Percentiles rank a stretch among this genome's conserved stretches.
Conservation (phyloP, 495 filamentous ascomycete genomes). For the Hyaloscypha variabilis region DNA sequence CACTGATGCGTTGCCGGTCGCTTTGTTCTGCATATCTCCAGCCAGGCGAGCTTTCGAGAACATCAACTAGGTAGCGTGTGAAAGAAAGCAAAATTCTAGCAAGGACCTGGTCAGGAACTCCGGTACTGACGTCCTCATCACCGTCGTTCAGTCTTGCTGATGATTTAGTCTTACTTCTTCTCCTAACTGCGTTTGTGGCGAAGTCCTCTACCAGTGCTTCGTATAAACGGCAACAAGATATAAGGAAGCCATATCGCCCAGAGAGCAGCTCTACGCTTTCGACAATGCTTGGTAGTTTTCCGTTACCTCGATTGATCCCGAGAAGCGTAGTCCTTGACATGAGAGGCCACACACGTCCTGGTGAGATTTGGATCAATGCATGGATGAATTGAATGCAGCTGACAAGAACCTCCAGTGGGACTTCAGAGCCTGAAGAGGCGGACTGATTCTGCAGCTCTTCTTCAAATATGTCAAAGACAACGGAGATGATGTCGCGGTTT, state of each 20-base stretch:
- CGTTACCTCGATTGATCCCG: constrained; percentile 69
- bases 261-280: constrained; percentile 73
- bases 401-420: constrained; percentile 61
- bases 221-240: constrained; percentile 71
- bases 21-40: constrained; percentile 78
- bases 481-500: constrained; percentile 75
- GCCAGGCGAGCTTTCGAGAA: constrained; percentile 76
- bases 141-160: constrained; percentile 50
- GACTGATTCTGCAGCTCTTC: constrained; percentile 52
- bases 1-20: constrained; percentile 59
- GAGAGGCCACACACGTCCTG: constrained; percentile 86
- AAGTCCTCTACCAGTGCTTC: constrained; percentile 76
- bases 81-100: constrained; percentile 72
- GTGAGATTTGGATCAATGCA: constrained; percentile 68
- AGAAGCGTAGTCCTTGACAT: constrained; percentile 78
- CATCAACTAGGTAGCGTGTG: constrained; percentile 71
- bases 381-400: constrained; percentile 80
- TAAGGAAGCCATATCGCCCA: constrained; percentile 76
- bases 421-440: constrained; percentile 48
- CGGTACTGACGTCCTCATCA: constrained; percentile 61
- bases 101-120: constrained; percentile 76
- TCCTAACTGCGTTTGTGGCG: constrained; percentile 68
- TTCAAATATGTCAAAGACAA: constrained; percentile 86
- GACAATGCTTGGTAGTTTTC: constrained; percentile 72
- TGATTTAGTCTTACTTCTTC: constrained; percentile 60